A percentile compares a stretch with the other conserved stretches of the same genome.
These are phyloP conservation scores for Athelia sp. DNA, from an alignment of 1,284 basidiomycete genomes.

Conservation along the genomic window DNA sequence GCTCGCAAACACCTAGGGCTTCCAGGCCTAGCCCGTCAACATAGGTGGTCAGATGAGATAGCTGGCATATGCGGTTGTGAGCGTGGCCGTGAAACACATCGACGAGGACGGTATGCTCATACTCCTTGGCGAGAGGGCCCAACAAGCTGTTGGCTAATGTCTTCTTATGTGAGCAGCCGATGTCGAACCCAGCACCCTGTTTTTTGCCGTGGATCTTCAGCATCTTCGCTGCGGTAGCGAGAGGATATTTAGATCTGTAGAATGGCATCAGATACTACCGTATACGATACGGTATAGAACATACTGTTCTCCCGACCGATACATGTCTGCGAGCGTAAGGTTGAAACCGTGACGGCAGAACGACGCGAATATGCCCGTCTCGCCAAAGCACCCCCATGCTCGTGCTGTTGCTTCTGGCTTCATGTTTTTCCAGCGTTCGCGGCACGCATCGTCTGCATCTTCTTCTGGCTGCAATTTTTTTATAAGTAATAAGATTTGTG, in stretches of 20 bases:
- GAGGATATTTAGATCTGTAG: slow-evolving; percentile 7
- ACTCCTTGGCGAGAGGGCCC: slow-evolving; percentile 1
- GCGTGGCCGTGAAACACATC: slow-evolving; percentile 12
- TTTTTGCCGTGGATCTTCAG: slow-evolving; percentile 1
- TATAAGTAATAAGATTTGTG: neutral
- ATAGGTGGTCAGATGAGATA: slow-evolving; percentile 8
- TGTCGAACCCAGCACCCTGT: slow-evolving; percentile 5
- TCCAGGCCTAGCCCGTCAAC: slow-evolving; percentile 10
- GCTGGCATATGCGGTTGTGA: slow-evolving; percentile 7
- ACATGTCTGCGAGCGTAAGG: slow-evolving; percentile 15
- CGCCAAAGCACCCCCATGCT: slow-evolving; percentile 17
- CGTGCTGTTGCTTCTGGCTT: slow-evolving; percentile 7
- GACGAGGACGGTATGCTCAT: slow-evolving; percentile 4
- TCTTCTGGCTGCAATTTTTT: neutral
- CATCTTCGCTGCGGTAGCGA: slow-evolving; percentile 3
- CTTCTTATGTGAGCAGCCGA: slow-evolving; percentile 12
- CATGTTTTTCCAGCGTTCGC: slow-evolving; percentile 14
- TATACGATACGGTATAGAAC: slow-evolving; percentile 1
- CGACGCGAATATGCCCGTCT: slow-evolving; percentile 12
- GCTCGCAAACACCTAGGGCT: slow-evolving; percentile 11
- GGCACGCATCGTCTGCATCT: slow-evolving; percentile 7
- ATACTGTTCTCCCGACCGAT: slow-evolving; percentile 16
- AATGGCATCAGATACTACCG: neutral
- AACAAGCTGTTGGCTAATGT: slow-evolving; percentile 11
- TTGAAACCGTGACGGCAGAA: slow-evolving; percentile 16